phyloP scores from a whole-genome alignment of 192 early-diverging fungal genomes.

The Backusella macrospora region DNA sequence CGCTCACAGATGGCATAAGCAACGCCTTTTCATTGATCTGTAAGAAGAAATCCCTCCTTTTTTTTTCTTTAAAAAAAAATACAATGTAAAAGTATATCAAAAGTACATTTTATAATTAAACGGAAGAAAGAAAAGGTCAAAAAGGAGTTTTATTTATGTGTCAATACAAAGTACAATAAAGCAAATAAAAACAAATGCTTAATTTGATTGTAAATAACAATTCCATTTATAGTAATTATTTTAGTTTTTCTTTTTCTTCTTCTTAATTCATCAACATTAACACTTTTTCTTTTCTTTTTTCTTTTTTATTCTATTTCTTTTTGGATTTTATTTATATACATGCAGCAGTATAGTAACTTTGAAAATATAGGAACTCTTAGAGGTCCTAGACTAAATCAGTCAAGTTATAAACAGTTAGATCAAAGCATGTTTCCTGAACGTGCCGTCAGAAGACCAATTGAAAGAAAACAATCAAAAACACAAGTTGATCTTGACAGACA shows the following conservation, averaged over 20 bases:
- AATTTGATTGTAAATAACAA: conserved; percentile 10
- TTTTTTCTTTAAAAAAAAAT: not conserved
- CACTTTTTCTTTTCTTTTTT: not conserved
- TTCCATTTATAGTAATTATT: conserved; percentile 1
- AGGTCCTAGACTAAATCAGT: conserved; percentile 13
- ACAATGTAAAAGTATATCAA: not conserved
- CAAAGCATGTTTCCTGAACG: not conserved
- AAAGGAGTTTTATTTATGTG: not conserved
- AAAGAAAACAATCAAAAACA: conserved; percentile 10
- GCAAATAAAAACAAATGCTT: not conserved
- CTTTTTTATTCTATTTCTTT: not conserved
- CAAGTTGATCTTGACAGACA: not conserved
- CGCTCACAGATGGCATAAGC: not conserved
- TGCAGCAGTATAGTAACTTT: conserved; percentile 6
- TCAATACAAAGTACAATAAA: not conserved
- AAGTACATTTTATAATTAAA: not conserved
- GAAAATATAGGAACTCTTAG: not conserved
- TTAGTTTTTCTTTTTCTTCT: not conserved
- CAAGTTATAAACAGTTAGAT: not conserved
- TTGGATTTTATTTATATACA: not conserved
- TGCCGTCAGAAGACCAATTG: not conserved
- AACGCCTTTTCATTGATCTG: too few relatives aligned
- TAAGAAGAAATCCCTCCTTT: not conserved
- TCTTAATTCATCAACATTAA: not conserved
- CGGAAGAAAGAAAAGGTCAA: not conserved